Conservation (phyloP, 1,284 basidiomycete genomes). For the Ceratobasidium theobromae region DNA sequence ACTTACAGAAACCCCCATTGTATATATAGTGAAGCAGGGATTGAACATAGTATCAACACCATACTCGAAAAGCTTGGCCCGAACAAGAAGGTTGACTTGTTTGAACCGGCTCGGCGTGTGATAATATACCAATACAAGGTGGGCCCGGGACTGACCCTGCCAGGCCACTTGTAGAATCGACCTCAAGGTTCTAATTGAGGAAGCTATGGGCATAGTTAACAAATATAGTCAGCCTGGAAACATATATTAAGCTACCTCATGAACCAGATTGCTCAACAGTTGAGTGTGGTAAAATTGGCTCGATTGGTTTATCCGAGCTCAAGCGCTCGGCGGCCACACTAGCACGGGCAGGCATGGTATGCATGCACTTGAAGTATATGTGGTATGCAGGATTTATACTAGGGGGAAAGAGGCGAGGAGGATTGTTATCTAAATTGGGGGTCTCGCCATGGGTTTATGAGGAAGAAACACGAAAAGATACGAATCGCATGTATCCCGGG, state of each 20-base stretch:
- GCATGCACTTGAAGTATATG: background rate
- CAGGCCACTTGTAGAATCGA: conserved; percentile 21
- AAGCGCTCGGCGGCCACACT: conserved; percentile 31
- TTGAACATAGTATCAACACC: conserved; percentile 32
- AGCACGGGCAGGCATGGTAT: conserved; percentile 32
- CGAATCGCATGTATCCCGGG: background rate
- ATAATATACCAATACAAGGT: background rate
- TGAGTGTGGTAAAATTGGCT: conserved; percentile 36
- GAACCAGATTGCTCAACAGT: conserved; percentile 13
- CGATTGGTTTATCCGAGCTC: conserved; percentile 37
- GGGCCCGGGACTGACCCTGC: background rate
- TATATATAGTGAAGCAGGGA: background rate
- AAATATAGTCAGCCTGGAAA: conserved; percentile 1
- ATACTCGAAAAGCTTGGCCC: conserved; percentile 31
- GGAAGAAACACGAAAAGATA: conserved; percentile 48
- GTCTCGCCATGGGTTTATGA: conserved; percentile 55
- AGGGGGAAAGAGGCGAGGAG: conserved; percentile 46
- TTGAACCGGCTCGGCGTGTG: conserved; percentile 31
- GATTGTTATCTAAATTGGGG: conserved; percentile 54
- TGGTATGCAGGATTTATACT: no score
- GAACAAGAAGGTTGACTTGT: conserved; percentile 36
- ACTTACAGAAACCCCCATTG: no score
- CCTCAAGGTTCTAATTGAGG: conserved; percentile 32
- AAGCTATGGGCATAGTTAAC: conserved; percentile 29
- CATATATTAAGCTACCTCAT: background rate